These are phyloP conservation scores for Scolecobasidium constrictum DNA, from an alignment of 2,329 filamentous ascomycete species.

Conservation along the genomic window DNA sequence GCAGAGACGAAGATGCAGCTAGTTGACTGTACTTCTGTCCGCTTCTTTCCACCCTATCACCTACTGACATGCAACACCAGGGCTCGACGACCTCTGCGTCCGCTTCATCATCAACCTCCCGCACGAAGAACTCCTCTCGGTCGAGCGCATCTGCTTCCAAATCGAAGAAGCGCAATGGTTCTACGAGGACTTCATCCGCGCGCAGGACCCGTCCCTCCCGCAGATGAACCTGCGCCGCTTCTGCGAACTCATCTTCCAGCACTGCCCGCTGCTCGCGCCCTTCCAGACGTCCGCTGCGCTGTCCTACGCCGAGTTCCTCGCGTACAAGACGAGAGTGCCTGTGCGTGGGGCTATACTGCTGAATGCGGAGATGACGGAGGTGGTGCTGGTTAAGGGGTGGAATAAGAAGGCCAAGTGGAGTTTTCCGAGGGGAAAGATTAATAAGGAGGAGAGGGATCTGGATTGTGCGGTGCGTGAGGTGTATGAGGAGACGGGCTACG, in stretches of 20 bases:
- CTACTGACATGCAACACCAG: conserved; percentile 30
- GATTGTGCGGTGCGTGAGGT: conserved; percentile 92
- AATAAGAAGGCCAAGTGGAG: conserved; percentile 96
- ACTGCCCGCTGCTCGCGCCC: conserved; percentile 77
- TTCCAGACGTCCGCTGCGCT: conserved; percentile 69
- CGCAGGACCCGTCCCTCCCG: conserved; percentile 72
- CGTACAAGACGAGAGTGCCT: conserved; percentile 89
- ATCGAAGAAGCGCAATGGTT: conserved; percentile 99
- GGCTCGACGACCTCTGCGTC: conserved; percentile 95
- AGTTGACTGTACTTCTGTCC: conserved; percentile 62
- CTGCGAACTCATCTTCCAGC: conserved; percentile 82
- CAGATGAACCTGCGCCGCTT: conserved; percentile 78
- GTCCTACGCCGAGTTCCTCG: conserved; percentile 84
- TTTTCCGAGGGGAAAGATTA: conserved; percentile 94
- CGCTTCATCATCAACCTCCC: conserved; percentile 98
- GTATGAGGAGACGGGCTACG: conserved; percentile 90
- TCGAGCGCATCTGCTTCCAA: conserved; percentile 94
- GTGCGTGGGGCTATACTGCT: conserved; percentile 90
- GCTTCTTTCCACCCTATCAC: neutral
- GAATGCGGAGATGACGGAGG: conserved; percentile 87
- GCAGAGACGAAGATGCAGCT: conserved; percentile 69
- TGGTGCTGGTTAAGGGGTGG: conserved; percentile 91
- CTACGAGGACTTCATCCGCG: conserved; percentile 98
- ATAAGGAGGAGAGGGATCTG: conserved; percentile 88
- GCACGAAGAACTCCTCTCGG: conserved; percentile 75